A percentile compares a stretch with the other conserved stretches of the same genome.
Evolutionary conservation across 2,329 filamentous ascomycete species (phyloP).

Genomic region (Monosporascus sp.): DNA sequence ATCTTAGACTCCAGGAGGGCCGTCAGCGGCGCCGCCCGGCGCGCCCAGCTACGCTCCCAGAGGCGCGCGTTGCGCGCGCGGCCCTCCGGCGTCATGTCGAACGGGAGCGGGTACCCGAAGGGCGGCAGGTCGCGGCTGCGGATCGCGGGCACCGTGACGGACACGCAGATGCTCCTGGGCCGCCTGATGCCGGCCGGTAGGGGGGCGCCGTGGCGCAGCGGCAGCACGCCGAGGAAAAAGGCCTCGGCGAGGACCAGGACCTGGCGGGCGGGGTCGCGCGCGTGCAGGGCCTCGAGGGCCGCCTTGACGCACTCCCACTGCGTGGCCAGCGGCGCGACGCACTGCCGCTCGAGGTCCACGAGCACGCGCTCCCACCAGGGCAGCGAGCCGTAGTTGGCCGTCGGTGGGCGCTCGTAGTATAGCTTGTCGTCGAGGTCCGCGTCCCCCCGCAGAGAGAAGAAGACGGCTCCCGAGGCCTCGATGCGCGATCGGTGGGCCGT

Average conservation of each 20-base stretch:
- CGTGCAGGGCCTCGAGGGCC: slow-evolving; percentile 19
- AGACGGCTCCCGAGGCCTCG: slow-evolving; percentile 25
- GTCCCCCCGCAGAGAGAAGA: slow-evolving; percentile 24
- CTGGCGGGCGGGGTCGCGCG: slow-evolving; percentile 8
- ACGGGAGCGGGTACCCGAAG: slow-evolving; percentile 24
- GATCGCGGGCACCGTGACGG: slow-evolving; percentile 32
- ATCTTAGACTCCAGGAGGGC: slow-evolving; percentile 22
- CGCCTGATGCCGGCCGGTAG: slow-evolving; percentile 14
- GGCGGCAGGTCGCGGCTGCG: slow-evolving; percentile 30
- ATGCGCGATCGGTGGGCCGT: slow-evolving; percentile 29
- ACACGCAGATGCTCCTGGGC: slow-evolving; percentile 26
- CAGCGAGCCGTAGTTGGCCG: slow-evolving; percentile 16
- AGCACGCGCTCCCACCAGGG: slow-evolving; percentile 26
- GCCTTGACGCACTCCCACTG: slow-evolving; percentile 27
- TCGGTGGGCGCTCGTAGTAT: slow-evolving; percentile 23
- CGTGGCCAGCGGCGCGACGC: slow-evolving; percentile 26
- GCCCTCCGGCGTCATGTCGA: slow-evolving; percentile 22
- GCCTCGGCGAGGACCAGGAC: slow-evolving; percentile 29
- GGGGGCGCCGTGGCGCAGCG: slow-evolving; percentile 25
- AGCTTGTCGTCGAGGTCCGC: slow-evolving; percentile 29
- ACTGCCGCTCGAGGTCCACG: slow-evolving; percentile 26
- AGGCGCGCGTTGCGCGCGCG: slow-evolving; percentile 16
- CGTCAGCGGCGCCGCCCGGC: slow-evolving; percentile 16
- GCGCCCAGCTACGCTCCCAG: slow-evolving; percentile 26
- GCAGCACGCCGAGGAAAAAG: slow-evolving; percentile 31